Evolutionary conservation across 306 rosid genomes (phyloP), one percentile per base, ranked within the genome.

Genomic region (Cicer cuneatum): DNA sequence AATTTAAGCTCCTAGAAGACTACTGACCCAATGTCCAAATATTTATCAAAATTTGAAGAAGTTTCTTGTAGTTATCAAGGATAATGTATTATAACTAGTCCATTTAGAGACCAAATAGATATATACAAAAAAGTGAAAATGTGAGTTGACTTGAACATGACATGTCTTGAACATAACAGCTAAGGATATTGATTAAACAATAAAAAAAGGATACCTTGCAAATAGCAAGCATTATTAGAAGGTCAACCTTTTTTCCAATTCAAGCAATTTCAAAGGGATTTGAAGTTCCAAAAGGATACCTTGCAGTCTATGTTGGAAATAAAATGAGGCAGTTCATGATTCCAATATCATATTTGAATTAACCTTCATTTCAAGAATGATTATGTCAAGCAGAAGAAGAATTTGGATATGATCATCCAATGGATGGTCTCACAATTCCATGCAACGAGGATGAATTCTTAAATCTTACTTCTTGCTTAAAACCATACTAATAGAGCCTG

Each of bases 341-440:
- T 7, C 86, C 86, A 0, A 4, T 82, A 5, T 72, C 82, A 40
- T 82, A 19, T 69, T 79, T 85, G 82, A 82, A 79, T 11, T 64
- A 82, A 15, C 47, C 80, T 39, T 9, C 45, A 2, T 83, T 86
- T 57, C 85, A 80, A 70, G 81, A 86, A 5, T 40, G 83, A 37
- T 47, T 80, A 5, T 29, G 46, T 33, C 66, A 69, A 69, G 69
- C 71, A 1, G 77, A 76, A 52, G 74, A 85, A 58, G 83, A 82
- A 68, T 82, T 72, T 11, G 83, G 89, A 58, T 82, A 67, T 73
- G 56, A 76, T 76, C 79, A 85, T 80, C 85, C 86, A 7, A 73
- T 11, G n/a, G 66, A 47, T 2, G 47, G 73, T 7, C 73, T 75
- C 47, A 75, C 79, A 9, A 75, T 65, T 19, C 79, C 72, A 8